Conservation (phyloP, 108 stramenopile species). For the Aurantiochytrium sp. region DNA sequence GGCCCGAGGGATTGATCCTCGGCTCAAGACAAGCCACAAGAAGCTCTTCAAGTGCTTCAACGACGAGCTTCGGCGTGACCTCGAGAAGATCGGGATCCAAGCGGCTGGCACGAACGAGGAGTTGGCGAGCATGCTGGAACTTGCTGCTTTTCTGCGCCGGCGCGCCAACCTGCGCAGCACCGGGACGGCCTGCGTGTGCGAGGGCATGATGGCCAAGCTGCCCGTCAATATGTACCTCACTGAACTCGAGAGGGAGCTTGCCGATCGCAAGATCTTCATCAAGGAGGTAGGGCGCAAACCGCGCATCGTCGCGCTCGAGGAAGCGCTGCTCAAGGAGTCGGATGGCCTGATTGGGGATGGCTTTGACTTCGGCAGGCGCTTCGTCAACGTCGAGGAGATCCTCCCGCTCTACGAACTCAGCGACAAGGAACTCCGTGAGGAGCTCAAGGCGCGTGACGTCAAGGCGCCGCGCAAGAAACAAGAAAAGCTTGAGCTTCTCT, state of each 20-base stretch:
- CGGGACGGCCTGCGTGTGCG: background rate
- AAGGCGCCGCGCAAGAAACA: background rate
- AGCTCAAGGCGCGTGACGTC: background rate
- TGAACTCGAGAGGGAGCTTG: background rate
- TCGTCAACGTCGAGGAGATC: background rate
- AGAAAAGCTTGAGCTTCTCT: background rate
- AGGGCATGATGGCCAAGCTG: background rate
- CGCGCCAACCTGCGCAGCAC: background rate
- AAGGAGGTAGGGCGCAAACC: background rate
- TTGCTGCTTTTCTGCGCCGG: background rate
- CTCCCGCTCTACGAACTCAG: background rate
- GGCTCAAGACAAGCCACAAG: background rate
- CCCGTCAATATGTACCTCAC: background rate
- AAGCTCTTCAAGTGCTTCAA: background rate
- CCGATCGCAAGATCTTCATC: background rate
- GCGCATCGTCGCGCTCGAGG: background rate
- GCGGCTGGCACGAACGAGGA: background rate
- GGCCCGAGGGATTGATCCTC: background rate
- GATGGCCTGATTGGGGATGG: background rate
- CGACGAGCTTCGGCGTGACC: background rate
- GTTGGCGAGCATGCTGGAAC: background rate
- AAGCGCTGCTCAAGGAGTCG: conserved; percentile 2
- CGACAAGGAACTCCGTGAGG: background rate
- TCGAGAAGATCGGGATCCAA: background rate
- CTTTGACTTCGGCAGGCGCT: background rate